These are phyloP conservation scores for Achlya hypogyna DNA, from an alignment of 352 stramenopile genomes.

Conservation along the genomic window DNA sequence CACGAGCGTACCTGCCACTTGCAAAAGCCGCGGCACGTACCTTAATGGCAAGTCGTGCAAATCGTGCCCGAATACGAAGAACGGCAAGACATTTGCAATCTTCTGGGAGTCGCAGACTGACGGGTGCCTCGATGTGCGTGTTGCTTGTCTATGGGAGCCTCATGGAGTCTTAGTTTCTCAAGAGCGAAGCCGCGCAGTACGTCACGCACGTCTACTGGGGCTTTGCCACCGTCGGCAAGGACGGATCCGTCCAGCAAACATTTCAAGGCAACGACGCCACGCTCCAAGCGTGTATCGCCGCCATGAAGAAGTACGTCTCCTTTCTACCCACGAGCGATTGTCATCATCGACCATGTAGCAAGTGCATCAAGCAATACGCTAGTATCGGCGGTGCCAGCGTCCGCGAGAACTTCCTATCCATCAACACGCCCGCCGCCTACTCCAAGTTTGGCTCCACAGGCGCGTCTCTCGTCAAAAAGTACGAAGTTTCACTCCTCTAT, in stretches of 20 bases:
- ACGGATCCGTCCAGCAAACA: neutral
- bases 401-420: neutral
- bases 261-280: slow-evolving; percentile 11
- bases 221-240: slow-evolving; percentile 1
- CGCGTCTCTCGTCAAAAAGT: neutral
- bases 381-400: slow-evolving; percentile 3
- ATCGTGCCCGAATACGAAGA: neutral
- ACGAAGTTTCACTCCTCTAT: neutral
- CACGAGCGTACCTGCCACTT: neutral
- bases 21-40: neutral
- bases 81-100: slow-evolving; percentile 5
- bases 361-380: slow-evolving; percentile 6
- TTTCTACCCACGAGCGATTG: slow-evolving; percentile 3
- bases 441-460: neutral
- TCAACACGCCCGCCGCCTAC: neutral
- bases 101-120: slow-evolving; percentile 14
- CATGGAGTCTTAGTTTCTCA: neutral
- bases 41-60: neutral
- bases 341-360: neutral
- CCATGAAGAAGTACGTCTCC: slow-evolving; percentile 10
- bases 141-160: neutral
- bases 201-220: slow-evolving; percentile 9
- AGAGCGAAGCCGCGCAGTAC: slow-evolving; percentile 3
- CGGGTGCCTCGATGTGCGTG: neutral
- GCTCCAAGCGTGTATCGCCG: neutral